phyloP scores from a whole-genome alignment of 2,329 filamentous ascomycete genomes.

The Calonectria montana region DNA sequence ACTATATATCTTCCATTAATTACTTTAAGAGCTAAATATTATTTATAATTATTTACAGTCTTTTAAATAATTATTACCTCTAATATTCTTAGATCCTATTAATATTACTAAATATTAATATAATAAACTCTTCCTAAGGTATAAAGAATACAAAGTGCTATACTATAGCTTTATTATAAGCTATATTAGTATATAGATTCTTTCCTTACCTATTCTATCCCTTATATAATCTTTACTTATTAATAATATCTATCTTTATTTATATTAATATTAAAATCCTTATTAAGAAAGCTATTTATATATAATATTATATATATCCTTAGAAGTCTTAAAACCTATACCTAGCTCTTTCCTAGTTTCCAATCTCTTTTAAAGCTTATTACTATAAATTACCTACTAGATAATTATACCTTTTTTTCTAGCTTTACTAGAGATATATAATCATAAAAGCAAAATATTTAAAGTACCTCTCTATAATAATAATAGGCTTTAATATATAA shows the following conservation, averaged over 20 bases:
- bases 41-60: background rate
- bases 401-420: background rate
- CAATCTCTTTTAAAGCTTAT: background rate
- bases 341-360: background rate
- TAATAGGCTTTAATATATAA: conserved; percentile 8
- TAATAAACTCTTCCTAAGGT: background rate
- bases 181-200: too few species aligned
- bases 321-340: background rate
- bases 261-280: background rate
- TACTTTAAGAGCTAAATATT: background rate
- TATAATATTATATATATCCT: background rate
- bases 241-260: background rate
- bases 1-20: background rate
- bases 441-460: conserved; percentile 3
- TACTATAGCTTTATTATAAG: background rate
- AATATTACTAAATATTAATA: too few species aligned
- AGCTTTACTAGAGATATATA: background rate
- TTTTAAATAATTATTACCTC: background rate
- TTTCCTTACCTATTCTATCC: too few species aligned
- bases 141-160: background rate
- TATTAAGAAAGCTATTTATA: background rate
- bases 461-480: background rate
- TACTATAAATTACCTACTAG: background rate
- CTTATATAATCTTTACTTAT: background rate
- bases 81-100: background rate